A percentile compares a stretch with the other conserved stretches of the same genome.
Conservation (phyloP, 164 flowering plant species). For the Piper betle region DNA sequence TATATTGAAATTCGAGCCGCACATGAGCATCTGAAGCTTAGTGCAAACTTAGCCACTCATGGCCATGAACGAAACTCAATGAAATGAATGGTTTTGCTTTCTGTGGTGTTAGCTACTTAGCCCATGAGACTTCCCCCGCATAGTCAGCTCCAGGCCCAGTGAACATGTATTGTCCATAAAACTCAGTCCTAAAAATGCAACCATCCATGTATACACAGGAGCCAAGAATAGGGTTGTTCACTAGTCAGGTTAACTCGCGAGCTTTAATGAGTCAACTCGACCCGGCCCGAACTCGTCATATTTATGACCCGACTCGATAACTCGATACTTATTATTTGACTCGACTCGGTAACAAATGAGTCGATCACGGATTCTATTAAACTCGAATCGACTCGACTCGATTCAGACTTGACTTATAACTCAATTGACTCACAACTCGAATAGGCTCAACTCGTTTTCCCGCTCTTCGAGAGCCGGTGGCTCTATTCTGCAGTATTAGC, state of each 20-base stretch:
- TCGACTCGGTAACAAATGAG: no score
- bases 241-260: no score
- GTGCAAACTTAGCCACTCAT: conserved; percentile 27
- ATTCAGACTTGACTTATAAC: no score
- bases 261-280: no score
- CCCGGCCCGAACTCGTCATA: no score
- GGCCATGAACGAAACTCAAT: conserved; percentile 39
- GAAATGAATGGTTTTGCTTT: conserved; percentile 55
- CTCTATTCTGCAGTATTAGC: no score
- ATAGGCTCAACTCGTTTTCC: conserved; percentile 37
- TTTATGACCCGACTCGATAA: no score
- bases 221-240: conserved; percentile 16
- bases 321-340: no score
- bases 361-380: no score
- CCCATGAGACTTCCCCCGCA: conserved; percentile 50
- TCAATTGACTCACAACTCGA: no score
- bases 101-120: conserved; percentile 45
- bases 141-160: conserved; percentile 57
- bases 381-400: no score
- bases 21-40: background rate
- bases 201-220: background rate
- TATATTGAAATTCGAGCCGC: background rate
- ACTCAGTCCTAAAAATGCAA: conserved; percentile 43
- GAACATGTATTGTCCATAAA: conserved; percentile 61
- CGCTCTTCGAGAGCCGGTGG: conserved; percentile 31